Evolutionary conservation across 2,329 filamentous ascomycete species (phyloP), one percentile per base, ranked within the genome.

Genomic region (Penicillium rolfsii): DNA sequence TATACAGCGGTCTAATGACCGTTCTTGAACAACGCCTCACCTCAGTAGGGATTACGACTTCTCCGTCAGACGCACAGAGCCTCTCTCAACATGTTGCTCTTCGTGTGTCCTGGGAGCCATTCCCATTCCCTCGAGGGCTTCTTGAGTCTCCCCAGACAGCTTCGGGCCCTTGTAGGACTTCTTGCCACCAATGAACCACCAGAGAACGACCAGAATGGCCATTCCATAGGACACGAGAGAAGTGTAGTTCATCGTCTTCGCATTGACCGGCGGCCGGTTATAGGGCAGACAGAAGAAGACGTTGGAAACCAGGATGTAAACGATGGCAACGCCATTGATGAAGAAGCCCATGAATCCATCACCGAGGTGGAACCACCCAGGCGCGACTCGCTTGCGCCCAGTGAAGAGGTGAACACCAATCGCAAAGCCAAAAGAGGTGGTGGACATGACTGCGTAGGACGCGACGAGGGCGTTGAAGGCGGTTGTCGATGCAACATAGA

Each of bases 351-450:
- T n/a, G 14, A 59, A 26, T 35, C 57, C 57, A 28, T 59, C 52
- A 9, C 57, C 57, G 8, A 59, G 57, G 22, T 59, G 41, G 36
- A 59, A 59, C 57, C 57, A 59, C 5, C 57, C 57, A 19, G 57
- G 57, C 4, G 45, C 43, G 14, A 54, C 57, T 49, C 57, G 14
- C n/a, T 59, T 59, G 12, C 57, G 57, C 6, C 57, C 57, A 3
- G 57, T 59, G n/a, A 59, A 59, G 28, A 59, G 54, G 22, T 59
- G 57, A 4, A 59, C 52, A 5, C 41, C 57, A 14, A 59, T 59
- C 7, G 57, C 57, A 12, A 59, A 55, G 26, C 57, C 52, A 11
- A 55, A 59, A 5, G 57, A 59, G 7, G 57, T 59, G 1, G 52
- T 41, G 14, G 57, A 59, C 57, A 59, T 59, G 36, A 59, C 52